Evolutionary conservation across 164 flowering plant genomes (phyloP).

Genomic region (Stephania japonica): DNA sequence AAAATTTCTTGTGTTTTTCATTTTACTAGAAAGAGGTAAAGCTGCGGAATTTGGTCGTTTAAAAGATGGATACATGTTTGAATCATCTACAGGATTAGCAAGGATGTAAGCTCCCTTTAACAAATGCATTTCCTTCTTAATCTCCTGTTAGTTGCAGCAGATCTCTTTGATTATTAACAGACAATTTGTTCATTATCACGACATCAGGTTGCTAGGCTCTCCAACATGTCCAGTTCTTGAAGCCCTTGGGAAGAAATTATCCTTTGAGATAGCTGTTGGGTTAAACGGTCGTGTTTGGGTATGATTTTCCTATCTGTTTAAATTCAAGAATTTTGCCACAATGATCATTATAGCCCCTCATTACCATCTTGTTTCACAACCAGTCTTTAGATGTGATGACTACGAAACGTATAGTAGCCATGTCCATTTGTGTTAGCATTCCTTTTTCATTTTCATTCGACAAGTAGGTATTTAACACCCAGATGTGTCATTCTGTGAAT

Average conservation of each 20-base stretch:
- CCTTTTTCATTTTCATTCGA: not conserved
- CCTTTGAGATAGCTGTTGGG: conserved; percentile 95
- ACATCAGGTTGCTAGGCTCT: conserved; percentile 66
- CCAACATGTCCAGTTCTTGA: conserved; percentile 97
- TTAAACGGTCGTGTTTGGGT: conserved; percentile 98
- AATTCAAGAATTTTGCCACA: not conserved
- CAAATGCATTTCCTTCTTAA: not conserved
- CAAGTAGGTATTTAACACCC: not conserved
- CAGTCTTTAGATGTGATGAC: not conserved
- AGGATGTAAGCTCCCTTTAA: conserved; percentile 46
- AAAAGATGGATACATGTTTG: conserved; percentile 86
- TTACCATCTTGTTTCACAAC: not conserved
- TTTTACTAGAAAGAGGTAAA: conserved; percentile 62
- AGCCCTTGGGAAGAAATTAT: conserved; percentile 77
- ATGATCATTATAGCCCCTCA: not conserved
- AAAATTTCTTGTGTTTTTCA: conserved; percentile 4
- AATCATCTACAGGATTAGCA: conserved; percentile 81
- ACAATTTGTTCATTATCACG: conserved; percentile 4
- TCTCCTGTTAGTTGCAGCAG: not conserved
- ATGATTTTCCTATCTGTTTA: conserved; percentile 14
- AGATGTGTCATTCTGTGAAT: not conserved
- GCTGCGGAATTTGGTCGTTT: conserved; percentile 82
- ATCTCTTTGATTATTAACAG: not conserved
- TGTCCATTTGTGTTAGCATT: not conserved
- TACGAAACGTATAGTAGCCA: not conserved